Evolutionary conservation across 1,284 basidiomycete genomes (phyloP).

Genomic region (Heimioporus punctisporus): DNA sequence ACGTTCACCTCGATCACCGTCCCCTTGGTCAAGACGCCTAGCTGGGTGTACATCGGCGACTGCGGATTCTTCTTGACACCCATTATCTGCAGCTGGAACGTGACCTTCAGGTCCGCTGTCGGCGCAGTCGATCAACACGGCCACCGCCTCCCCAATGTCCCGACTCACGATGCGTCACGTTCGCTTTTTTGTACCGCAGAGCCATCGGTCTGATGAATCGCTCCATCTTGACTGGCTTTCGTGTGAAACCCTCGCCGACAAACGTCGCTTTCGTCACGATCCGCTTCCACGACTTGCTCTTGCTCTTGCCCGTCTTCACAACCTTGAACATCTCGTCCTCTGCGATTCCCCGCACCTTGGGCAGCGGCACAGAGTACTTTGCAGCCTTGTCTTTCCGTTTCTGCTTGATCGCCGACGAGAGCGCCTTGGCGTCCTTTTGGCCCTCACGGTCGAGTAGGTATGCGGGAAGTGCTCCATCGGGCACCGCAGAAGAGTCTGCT

Average conservation of each 20-base stretch:
- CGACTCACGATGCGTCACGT: conserved; percentile 95
- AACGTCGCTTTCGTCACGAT: conserved; percentile 99
- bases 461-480: conserved; percentile 90
- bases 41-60: conserved; percentile 95
- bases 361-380: conserved; percentile 96
- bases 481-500: conserved; percentile 78
- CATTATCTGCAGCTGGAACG: conserved; percentile 98
- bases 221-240: conserved; percentile 99
- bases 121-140: conserved; percentile 6
- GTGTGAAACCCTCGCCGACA: conserved; percentile 97
- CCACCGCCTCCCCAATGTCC: neutral
- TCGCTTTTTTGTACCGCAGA: conserved; percentile 97
- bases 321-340: conserved; percentile 99
- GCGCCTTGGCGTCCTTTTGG: conserved; percentile 97
- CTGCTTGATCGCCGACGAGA: conserved; percentile 98
- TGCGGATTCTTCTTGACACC: conserved; percentile 99
- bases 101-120: conserved; percentile 94
- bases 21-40: conserved; percentile 98
- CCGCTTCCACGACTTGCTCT: conserved; percentile 98
- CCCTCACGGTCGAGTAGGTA: conserved; percentile 98
- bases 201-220: conserved; percentile 98
- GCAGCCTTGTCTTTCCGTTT: conserved; percentile 99
- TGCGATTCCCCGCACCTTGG: conserved; percentile 97
- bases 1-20: conserved; percentile 99
- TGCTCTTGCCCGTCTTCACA: conserved; percentile 97